Base-by-base conservation (phyloP, 1,284 basidiomycete species). In the Apiotrichum montevideense region DNA sequence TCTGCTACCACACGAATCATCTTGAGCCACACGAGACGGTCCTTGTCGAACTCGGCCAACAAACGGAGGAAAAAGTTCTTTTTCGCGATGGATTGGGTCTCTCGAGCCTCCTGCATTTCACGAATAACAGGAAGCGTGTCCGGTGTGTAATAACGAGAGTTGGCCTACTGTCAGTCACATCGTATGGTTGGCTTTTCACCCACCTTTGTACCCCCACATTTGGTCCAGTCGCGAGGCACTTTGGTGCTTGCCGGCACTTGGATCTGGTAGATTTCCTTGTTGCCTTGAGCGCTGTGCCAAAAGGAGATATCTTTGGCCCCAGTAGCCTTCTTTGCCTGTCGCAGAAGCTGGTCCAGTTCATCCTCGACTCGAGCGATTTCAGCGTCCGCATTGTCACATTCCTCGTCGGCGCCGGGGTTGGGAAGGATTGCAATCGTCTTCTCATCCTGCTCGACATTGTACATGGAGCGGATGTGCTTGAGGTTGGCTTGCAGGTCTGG, bases 181-280 rank as follows among this genome's bases (percentile, higher is more conserved):
- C 91, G 64, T 13, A 40, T 42, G 34, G n/a, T 52, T 15, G 21
- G 32, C 41, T 56, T 69, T 44, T 29, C 29, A 29, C 29, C 29
- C 55, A 87, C 90, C 80, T 95, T 92, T 0, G 88, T 94, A 13
- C 83, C 81, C n/a, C 84, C 81, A 54, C 82, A 84, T 75, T 93
- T 91, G 10, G 82, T 84, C 94, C 94, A 98, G 56, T 85, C 83
- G 39, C 82, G 81, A 0, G 93, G 94, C 6, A 88, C 81, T 59
- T 85, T 83, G 59, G 84, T 81, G 54, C 83, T 78, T 3, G 74
- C 77, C 0, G 79, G 75, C 3, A 87, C 85, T 75, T 94, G 86
- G 32, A 97, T 81, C 37, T 93, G 83, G 72, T 88, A 94, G 46
- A 95, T 92, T 70, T 93, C 90, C 85, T 93, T 93, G 54, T 84